These are phyloP conservation scores for Ophiostoma piceae DNA, from an alignment of 2,329 filamentous ascomycete genomes.

Conservation along the genomic window DNA sequence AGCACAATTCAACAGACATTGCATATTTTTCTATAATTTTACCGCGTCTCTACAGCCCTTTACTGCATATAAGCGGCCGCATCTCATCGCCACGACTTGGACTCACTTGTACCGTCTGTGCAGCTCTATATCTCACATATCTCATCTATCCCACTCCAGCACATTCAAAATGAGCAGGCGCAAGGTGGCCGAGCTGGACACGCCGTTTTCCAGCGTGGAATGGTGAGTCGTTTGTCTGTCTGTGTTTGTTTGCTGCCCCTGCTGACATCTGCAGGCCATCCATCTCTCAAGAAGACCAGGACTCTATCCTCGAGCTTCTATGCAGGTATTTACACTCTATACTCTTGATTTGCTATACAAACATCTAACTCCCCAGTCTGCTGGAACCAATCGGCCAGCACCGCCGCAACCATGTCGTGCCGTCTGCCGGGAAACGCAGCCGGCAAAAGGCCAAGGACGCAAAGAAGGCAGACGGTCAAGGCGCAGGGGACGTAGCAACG, in stretches of 20 bases:
- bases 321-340: slow-evolving; percentile 48
- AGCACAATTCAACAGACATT: neutral
- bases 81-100: neutral
- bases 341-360: neutral
- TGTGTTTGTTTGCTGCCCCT: neutral
- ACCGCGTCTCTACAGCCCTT: neutral
- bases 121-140: neutral
- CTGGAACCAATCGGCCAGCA: slow-evolving; percentile 60
- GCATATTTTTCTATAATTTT: neutral
- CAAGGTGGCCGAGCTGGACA: slow-evolving; percentile 58
- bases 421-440: slow-evolving; percentile 56
- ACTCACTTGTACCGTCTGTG: neutral
- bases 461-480: slow-evolving; percentile 19
- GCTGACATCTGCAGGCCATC: slow-evolving; percentile 49
- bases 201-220: slow-evolving; percentile 55
- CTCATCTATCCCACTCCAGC: neutral
- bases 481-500: neutral
- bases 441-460: slow-evolving; percentile 33
- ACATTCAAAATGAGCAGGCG: slow-evolving; percentile 45
- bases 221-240: slow-evolving; percentile 45
- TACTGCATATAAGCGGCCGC: neutral
- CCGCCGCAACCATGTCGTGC: slow-evolving; percentile 47
- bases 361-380: slow-evolving; percentile 42
- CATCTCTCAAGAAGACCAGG: slow-evolving; percentile 53
- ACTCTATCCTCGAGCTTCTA: slow-evolving; percentile 60